Evolutionary conservation across 2,329 filamentous ascomycete genomes (phyloP).

Genomic region (Fusarium robinianum): DNA sequence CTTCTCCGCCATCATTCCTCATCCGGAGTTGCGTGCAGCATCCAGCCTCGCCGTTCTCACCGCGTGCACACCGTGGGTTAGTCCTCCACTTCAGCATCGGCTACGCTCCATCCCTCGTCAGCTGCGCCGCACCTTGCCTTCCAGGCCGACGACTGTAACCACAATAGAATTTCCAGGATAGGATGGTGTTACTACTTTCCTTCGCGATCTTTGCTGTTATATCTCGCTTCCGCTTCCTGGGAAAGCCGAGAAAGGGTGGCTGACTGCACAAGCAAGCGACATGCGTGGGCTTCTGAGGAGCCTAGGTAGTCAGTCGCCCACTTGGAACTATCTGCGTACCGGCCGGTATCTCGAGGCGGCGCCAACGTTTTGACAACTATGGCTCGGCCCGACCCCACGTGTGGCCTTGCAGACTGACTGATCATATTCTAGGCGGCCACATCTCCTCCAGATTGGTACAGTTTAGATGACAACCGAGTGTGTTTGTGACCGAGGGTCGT

Average conservation of each 20-base stretch:
- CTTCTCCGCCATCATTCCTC: constrained; percentile 14
- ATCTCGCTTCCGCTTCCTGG: constrained; percentile 15
- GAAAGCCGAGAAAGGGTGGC: constrained; percentile 9
- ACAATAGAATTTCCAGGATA: constrained; percentile 5
- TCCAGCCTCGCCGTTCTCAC: constrained; percentile 30
- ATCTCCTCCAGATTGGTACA: constrained; percentile 18
- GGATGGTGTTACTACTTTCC: constrained; percentile 3
- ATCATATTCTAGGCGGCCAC: constrained; percentile 27
- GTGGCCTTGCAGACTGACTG: constrained; percentile 34
- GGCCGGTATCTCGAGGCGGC: constrained; percentile 6
- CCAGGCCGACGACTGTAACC: constrained; percentile 31
- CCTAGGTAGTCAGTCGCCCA: constrained; percentile 14
- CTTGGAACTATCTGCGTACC: neutral
- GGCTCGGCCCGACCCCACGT: constrained; percentile 40
- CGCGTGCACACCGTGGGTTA: constrained; percentile 25
- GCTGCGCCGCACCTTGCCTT: constrained; percentile 24
- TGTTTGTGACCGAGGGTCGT: constrained; percentile 19
- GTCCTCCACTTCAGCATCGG: constrained; percentile 19
- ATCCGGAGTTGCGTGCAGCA: constrained; percentile 10
- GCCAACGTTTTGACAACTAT: constrained; percentile 18
- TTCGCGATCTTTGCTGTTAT: constrained; percentile 8
- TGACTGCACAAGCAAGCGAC: constrained; percentile 22
- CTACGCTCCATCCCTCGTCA: constrained; percentile 21
- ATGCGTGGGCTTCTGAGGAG: constrained; percentile 16
- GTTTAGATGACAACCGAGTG: constrained; percentile 16